phyloP scores from a whole-genome alignment of 176 grass and related monocot species.

The Melocanna baccifera region DNA sequence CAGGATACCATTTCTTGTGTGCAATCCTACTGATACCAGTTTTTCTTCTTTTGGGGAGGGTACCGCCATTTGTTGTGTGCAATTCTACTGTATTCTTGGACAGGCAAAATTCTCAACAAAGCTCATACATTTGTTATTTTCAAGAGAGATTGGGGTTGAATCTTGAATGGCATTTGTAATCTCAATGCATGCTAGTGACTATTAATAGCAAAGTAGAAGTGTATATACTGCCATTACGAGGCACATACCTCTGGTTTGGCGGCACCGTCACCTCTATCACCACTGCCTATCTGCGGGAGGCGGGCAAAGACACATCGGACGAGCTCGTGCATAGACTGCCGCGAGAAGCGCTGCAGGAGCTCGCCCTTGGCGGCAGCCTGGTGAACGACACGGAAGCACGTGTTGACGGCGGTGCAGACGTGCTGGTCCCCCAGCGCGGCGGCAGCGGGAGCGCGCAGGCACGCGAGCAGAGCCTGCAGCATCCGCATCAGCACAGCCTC shows the following conservation, averaged over 20 bases:
- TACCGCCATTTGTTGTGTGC: background rate
- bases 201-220: slow-evolving; percentile 11
- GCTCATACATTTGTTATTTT: background rate
- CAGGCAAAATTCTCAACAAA: background rate
- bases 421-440: slow-evolving; percentile 73
- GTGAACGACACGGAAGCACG: slow-evolving; percentile 86
- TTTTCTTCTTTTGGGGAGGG: background rate
- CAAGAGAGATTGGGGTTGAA: background rate
- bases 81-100: background rate
- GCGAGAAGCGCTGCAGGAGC: slow-evolving; percentile 83
- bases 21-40: background rate
- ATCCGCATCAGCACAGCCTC: slow-evolving; percentile 88
- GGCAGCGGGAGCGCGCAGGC: slow-evolving; percentile 55
- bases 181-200: slow-evolving; percentile 19
- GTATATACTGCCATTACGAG: background rate
- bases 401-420: slow-evolving; percentile 91
- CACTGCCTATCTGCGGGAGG: slow-evolving; percentile 43
- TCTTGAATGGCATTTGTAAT: background rate
- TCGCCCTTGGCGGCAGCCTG: slow-evolving; percentile 69
- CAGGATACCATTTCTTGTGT: background rate
- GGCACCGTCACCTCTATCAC: slow-evolving; percentile 5
- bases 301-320: slow-evolving; percentile 56
- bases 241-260: slow-evolving; percentile 66
- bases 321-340: slow-evolving; percentile 78
- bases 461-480: slow-evolving; percentile 74